These are phyloP conservation scores for Punica granatum DNA, from an alignment of 345 rosid species.

Conservation along the genomic window DNA sequence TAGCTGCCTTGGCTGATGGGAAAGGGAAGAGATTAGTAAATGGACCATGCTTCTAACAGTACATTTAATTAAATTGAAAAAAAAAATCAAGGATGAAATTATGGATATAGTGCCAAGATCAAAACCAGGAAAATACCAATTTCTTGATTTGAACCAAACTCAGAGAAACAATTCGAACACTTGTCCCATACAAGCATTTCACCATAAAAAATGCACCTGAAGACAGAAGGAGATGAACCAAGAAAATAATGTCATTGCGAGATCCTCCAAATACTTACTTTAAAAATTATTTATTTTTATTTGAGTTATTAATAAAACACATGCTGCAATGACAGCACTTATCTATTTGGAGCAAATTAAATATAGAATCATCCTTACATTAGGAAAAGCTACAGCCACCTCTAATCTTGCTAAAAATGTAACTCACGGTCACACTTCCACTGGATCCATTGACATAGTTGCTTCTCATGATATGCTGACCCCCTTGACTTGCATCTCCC, in stretches of 20 bases:
- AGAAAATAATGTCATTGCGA: background rate
- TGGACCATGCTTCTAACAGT: background rate
- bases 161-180: conserved; percentile 77
- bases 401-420: background rate
- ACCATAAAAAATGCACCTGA: conserved; percentile 95
- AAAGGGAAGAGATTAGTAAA: background rate
- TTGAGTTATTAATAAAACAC: background rate
- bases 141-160: conserved; percentile 97
- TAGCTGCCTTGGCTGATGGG: conserved; percentile 82
- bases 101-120: background rate
- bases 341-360: background rate
- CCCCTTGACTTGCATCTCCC: background rate
- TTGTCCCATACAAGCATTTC: conserved; percentile 98
- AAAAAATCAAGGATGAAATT: background rate
- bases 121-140: conserved; percentile 51
- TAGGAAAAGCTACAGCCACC: background rate
- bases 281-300: background rate
- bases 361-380: too few relatives aligned
- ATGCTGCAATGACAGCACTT: background rate
- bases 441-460: background rate
- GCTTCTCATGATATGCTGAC: background rate
- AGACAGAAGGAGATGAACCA: background rate
- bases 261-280: background rate
- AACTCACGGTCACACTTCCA: too few relatives aligned
- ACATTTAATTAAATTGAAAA: too few relatives aligned